Evolutionary conservation across 2,329 filamentous ascomycete species (phyloP).

Genomic region (Botryotinia convoluta): DNA sequence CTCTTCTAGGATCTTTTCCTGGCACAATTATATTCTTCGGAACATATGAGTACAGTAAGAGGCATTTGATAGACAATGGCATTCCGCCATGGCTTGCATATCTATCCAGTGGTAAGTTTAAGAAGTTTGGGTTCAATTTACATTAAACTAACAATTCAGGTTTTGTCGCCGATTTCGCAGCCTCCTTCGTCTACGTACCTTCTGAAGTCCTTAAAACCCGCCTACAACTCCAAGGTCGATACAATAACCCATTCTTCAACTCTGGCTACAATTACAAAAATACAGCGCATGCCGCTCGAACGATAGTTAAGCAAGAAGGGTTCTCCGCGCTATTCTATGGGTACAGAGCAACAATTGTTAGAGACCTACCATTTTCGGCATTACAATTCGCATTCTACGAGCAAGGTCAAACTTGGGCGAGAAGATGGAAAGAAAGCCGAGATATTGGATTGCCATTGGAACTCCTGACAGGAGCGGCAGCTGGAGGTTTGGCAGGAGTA

Average conservation of each 20-base stretch:
- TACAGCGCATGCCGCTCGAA: conserved; percentile 78
- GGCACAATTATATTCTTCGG: conserved; percentile 96
- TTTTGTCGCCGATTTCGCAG: conserved; percentile 89
- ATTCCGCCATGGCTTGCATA: conserved; percentile 82
- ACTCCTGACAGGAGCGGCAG: conserved; percentile 82
- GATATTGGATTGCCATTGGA: conserved; percentile 86
- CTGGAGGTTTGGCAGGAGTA: conserved; percentile 88
- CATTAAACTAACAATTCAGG: conserved; percentile 48
- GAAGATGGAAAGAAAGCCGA: conserved; percentile 70
- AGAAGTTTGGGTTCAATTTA: neutral
- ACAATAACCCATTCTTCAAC: conserved; percentile 90
- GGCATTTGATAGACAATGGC: conserved; percentile 79
- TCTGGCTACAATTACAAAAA: conserved; percentile 96
- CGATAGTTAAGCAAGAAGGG: conserved; percentile 81
- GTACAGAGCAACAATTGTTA: conserved; percentile 93
- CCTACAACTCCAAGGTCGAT: conserved; percentile 87
- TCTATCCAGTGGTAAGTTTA: conserved; percentile 68
- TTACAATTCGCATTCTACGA: conserved; percentile 98
- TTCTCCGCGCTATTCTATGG: conserved; percentile 86
- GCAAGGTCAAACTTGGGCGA: conserved; percentile 81
- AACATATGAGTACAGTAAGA: conserved; percentile 92
- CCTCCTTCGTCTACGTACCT: conserved; percentile 90
- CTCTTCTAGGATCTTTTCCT: conserved; percentile 86
- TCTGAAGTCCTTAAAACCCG: conserved; percentile 98
- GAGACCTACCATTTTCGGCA: conserved; percentile 93